These are phyloP conservation scores for Verticillium nubilum DNA, from an alignment of 2,329 filamentous ascomycete genomes.

Conservation along the genomic window DNA sequence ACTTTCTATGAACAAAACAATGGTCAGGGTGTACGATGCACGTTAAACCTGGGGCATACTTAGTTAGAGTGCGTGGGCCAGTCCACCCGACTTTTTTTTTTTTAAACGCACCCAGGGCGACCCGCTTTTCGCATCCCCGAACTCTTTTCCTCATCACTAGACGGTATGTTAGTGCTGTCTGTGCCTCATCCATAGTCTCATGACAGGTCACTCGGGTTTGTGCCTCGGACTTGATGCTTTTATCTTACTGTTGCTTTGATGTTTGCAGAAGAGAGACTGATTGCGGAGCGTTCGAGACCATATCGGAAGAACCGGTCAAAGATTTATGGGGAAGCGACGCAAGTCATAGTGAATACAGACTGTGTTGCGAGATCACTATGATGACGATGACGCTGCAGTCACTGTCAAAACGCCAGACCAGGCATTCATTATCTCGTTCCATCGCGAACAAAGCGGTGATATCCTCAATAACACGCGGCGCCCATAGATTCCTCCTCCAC, in stretches of 20 bases:
- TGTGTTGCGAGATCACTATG: not conserved
- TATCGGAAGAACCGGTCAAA: not conserved
- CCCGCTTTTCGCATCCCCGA: not conserved
- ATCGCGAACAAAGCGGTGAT: not conserved
- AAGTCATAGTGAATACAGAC: not conserved
- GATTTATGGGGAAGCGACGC: not conserved
- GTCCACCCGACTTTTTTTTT: not conserved
- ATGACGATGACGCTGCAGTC: not conserved
- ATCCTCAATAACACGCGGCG: conserved; percentile 3
- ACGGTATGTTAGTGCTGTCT: no score
- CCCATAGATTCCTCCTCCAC: not conserved
- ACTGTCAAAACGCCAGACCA: not conserved
- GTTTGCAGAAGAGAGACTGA: not conserved
- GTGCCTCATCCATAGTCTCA: no score
- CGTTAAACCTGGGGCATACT: not conserved
- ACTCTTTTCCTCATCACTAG: not conserved
- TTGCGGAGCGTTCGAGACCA: not conserved
- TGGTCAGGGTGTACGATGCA: not conserved
- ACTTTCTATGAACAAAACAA: not conserved
- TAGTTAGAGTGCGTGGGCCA: not conserved
- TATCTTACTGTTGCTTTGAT: no score
- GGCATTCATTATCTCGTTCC: not conserved
- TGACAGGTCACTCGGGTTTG: no score
- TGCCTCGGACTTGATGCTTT: no score
- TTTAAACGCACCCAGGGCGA: not conserved